Evolutionary conservation across 257 asterid genomes (phyloP), one percentile per base, ranked within the genome.

Genomic region (Solanum corneliomulleri): DNA sequence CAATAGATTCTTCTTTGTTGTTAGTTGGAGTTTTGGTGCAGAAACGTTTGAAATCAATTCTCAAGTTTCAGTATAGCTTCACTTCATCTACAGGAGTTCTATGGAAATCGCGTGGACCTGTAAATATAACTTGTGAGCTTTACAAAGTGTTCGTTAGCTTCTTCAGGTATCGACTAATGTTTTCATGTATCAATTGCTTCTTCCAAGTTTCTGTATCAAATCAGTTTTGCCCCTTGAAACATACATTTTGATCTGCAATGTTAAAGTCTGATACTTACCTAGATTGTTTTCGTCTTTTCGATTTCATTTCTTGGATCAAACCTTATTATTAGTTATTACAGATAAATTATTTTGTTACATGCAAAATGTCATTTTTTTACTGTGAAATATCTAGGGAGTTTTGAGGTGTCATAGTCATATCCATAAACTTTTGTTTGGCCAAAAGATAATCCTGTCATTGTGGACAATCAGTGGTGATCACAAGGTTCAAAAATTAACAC

Each of bases 31-130:
- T 87, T 58, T 49, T 90, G 88, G 86, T 81, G 12, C 10, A 56
- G 21, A 89, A 91, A 91, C 89, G 16, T 85, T 87, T 87, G 82
- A 85, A 89, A 86, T 89, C 83, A 88, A 81, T 82, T 77, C 82
- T 47, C 87, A 72, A 76, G 89, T 39, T 29, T 45, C 37, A 86
- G 85, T 89, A 90, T 88, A 86, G 60, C 27, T 82, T 66, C 68
- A 29, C 41, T 72, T 89, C 82, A 2, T 58, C 87, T 77, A 37
- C 75, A 47, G 87, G 31, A 69, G 86, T 27, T 29, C 37, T 23
- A 41, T 49, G 45, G 71, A 15, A 71, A 86, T 84, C 9, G 60
- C 62, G 41, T 39, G 74, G 68, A 85, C 69, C 85, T 81, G 85
- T 81, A 81, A 49, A 81, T 81, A 81, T 31, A 47, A 31, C 45